Conservation (phyloP, 495 filamentous ascomycete genomes). For the Daldinia decipiens region DNA sequence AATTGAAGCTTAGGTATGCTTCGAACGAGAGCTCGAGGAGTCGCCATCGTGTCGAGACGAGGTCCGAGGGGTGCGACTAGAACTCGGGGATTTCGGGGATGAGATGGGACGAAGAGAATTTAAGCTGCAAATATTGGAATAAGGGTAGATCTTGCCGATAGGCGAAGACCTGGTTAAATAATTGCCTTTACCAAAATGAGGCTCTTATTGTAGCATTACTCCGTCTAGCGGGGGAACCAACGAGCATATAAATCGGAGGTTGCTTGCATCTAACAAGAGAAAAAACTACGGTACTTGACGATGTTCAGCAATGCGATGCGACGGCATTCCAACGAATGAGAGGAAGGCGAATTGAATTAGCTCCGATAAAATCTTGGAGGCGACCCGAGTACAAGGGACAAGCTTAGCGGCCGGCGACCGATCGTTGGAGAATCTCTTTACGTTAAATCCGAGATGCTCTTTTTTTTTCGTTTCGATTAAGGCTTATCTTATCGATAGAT, state of each 20-base stretch:
- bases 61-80: conserved; percentile 8
- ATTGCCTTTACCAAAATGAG: conserved; percentile 7
- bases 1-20: conserved; percentile 25
- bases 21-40: conserved; percentile 32
- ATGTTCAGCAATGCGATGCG: conserved; percentile 31
- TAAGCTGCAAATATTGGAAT: not conserved
- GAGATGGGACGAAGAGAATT: conserved; percentile 10
- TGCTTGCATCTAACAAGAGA: conserved; percentile 38
- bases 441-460: conserved; percentile 12
- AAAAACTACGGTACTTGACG: conserved; percentile 27
- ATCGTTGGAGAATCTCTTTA: conserved; percentile 21
- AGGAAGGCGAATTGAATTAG: conserved; percentile 35
- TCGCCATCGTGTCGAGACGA: conserved; percentile 28
- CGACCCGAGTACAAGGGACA: conserved; percentile 19
- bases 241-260: conserved; percentile 6
- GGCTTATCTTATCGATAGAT: conserved; percentile 31
- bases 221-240: conserved; percentile 16
- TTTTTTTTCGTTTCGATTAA: not conserved
- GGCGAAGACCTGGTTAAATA: conserved; percentile 1
- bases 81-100: conserved; percentile 32
- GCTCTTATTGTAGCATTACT: conserved; percentile 32
- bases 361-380: conserved; percentile 37
- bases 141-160: not conserved
- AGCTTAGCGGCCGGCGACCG: conserved; percentile 29
- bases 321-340: conserved; percentile 31